Conservation (phyloP, 495 filamentous ascomycete species). For the Talaromyces borbonicus region DNA sequence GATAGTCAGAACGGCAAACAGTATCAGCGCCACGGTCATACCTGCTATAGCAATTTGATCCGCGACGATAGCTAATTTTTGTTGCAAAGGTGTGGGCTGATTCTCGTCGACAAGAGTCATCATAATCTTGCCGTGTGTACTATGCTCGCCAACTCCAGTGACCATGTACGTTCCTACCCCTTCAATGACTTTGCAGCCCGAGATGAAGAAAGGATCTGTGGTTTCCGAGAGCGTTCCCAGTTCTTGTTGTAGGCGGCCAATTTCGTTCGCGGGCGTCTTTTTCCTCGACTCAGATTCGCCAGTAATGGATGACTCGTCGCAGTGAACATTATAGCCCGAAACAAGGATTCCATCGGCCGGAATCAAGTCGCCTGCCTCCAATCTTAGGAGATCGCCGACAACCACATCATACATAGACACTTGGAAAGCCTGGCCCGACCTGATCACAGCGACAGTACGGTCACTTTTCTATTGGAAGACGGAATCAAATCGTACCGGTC, state of each 20-base stretch:
- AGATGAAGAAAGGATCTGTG: constrained; percentile 59
- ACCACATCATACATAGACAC: constrained; percentile 65
- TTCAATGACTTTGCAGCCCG: constrained; percentile 76
- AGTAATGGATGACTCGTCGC: constrained; percentile 63
- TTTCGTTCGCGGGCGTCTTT: constrained; percentile 55
- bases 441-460: constrained; percentile 54
- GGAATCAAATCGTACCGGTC: too few species aligned
- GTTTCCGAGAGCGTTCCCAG: constrained; percentile 33
- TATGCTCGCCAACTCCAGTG: constrained; percentile 69
- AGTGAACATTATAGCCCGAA: constrained; percentile 53
- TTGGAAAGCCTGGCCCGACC: constrained; percentile 55
- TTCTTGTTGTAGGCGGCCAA: constrained; percentile 33
- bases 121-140: constrained; percentile 74
- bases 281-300: constrained; percentile 56
- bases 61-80: constrained; percentile 69
- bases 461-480: constrained; percentile 46
- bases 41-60: constrained; percentile 80
- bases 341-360: constrained; percentile 64
- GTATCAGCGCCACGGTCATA: constrained; percentile 58
- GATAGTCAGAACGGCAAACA: constrained; percentile 75
- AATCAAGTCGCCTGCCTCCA: constrained; percentile 71
- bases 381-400: constrained; percentile 66
- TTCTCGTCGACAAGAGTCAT: constrained; percentile 75
- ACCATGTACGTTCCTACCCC: constrained; percentile 71
- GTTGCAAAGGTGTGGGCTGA: constrained; percentile 75